A percentile compares a stretch with the other conserved stretches of the same genome.
These are phyloP conservation scores for Aureobasidium melanogenum DNA, from an alignment of 2,329 filamentous ascomycete species.

Conservation along the genomic window DNA sequence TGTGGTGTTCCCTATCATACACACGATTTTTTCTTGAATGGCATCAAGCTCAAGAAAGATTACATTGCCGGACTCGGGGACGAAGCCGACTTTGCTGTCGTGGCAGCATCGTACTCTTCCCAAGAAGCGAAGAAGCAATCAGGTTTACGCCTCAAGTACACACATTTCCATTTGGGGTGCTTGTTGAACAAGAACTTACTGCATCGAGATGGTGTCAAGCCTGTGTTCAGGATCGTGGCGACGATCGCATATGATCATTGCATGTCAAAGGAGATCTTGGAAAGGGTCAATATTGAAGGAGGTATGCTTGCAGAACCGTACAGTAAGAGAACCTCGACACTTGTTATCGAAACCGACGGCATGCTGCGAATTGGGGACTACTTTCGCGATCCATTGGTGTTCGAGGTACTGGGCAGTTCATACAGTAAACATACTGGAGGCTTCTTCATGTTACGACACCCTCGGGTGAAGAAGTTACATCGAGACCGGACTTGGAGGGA, in stretches of 20 bases:
- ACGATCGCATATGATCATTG: conserved; percentile 36
- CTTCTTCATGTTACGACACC: conserved; percentile 70
- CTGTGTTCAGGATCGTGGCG: conserved; percentile 59
- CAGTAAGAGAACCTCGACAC: conserved; percentile 17
- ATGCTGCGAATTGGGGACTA: conserved; percentile 34
- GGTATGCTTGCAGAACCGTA: conserved; percentile 28
- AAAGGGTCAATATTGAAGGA: conserved; percentile 35
- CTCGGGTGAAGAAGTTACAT: conserved; percentile 67
- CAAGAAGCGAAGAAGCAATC: conserved; percentile 47
- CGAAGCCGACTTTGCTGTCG: conserved; percentile 70
- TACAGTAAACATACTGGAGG: conserved; percentile 64
- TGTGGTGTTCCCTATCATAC: conserved; percentile 66
- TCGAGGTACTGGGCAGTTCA: conserved; percentile 70
- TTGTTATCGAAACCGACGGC: conserved; percentile 16
- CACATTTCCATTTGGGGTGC: conserved; percentile 72
- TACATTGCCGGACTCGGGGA: conserved; percentile 73
- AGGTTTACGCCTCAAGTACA: conserved; percentile 49
- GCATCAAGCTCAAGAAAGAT: conserved; percentile 83
- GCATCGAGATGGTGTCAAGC: conserved; percentile 40
- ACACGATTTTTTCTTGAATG: conserved; percentile 7
- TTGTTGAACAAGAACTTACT: conserved; percentile 58
- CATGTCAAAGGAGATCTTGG: conserved; percentile 36
- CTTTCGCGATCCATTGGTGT: conserved; percentile 65
- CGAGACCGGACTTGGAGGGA: conserved; percentile 64
- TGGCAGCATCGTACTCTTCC: conserved; percentile 66